phyloP scores from a whole-genome alignment of 2,329 filamentous ascomycete species.

The Monosporascus sp. region DNA sequence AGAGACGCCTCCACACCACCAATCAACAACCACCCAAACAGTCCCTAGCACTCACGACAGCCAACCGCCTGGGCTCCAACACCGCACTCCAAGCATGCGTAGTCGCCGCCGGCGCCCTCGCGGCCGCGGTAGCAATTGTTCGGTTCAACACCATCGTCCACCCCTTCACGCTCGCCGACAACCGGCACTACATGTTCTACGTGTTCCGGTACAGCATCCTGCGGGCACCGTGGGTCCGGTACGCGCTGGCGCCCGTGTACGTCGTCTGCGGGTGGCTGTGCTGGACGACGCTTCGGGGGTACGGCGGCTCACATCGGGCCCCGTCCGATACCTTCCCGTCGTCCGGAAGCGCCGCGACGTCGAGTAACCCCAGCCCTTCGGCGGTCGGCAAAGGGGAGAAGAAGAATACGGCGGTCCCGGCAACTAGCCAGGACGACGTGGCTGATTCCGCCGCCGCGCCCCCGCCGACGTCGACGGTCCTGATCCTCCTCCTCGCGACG shows the following conservation, averaged over 20 bases:
- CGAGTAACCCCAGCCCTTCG: not conserved
- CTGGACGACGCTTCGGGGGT: conserved; percentile 56
- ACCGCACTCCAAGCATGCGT: conserved; percentile 29
- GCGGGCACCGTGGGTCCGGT: conserved; percentile 56
- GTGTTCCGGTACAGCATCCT: conserved; percentile 80
- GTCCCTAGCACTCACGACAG: conserved; percentile 3
- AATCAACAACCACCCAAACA: not conserved
- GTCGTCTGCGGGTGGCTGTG: conserved; percentile 62
- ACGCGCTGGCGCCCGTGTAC: conserved; percentile 65
- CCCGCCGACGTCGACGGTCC: conserved; percentile 42
- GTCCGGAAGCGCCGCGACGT: no score
- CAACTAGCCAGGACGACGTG: conserved; percentile 15
- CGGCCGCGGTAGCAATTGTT: conserved; percentile 45
- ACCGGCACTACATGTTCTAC: conserved; percentile 96
- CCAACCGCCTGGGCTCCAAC: conserved; percentile 24
- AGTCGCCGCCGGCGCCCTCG: conserved; percentile 30
- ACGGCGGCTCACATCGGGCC: conserved; percentile 1
- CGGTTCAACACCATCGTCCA: conserved; percentile 89
- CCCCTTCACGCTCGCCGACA: conserved; percentile 93
- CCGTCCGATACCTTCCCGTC: no score
- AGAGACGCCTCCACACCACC: not conserved
- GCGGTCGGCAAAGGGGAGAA: not conserved
- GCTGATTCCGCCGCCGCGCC: conserved; percentile 22
- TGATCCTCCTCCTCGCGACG: conserved; percentile 62
- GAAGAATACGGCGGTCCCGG: not conserved